phyloP scores from a whole-genome alignment of 1,284 basidiomycete genomes.

The Boletus sp. region DNA sequence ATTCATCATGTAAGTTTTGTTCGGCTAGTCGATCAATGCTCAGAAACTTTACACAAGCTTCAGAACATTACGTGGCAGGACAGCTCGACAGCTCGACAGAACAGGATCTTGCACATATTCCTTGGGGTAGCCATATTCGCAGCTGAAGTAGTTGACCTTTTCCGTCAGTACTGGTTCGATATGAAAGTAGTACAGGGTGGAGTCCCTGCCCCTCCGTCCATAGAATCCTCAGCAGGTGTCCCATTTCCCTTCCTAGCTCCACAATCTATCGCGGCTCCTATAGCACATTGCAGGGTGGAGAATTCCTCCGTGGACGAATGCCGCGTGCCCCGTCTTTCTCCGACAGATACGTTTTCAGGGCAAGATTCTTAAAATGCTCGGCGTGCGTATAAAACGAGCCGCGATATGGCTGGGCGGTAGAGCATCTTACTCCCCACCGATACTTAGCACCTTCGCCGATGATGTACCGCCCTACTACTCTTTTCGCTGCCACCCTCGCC shows the following conservation, averaged over 20 bases:
- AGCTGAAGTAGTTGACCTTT: background rate
- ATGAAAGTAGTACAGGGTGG: background rate
- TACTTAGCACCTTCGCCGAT: background rate
- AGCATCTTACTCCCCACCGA: background rate
- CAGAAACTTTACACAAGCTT: background rate
- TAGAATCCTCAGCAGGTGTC: background rate
- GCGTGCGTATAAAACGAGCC: conserved; percentile 27
- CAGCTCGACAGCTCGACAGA: background rate
- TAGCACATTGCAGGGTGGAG: conserved; percentile 2
- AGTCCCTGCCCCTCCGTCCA: background rate
- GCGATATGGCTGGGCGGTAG: background rate
- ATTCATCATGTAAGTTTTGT: background rate
- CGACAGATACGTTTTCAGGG: conserved; percentile 3
- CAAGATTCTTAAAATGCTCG: conserved; percentile 3
- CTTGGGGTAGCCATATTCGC: background rate
- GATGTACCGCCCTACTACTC: conserved; percentile 21
- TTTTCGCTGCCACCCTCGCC: conserved; percentile 15
- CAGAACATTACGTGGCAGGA: background rate
- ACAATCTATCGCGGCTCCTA: background rate
- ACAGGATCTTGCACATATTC: background rate
- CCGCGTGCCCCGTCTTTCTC: conserved; percentile 3
- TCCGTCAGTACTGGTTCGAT: background rate
- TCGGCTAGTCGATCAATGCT: background rate
- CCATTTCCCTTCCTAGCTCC: conserved; percentile 3
- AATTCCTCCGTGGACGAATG: background rate